Percentiles rank a stretch among this genome's conserved stretches.
These are phyloP conservation scores for Pythium graminicola DNA, from an alignment of 352 stramenopile species.

Conservation along the genomic window DNA sequence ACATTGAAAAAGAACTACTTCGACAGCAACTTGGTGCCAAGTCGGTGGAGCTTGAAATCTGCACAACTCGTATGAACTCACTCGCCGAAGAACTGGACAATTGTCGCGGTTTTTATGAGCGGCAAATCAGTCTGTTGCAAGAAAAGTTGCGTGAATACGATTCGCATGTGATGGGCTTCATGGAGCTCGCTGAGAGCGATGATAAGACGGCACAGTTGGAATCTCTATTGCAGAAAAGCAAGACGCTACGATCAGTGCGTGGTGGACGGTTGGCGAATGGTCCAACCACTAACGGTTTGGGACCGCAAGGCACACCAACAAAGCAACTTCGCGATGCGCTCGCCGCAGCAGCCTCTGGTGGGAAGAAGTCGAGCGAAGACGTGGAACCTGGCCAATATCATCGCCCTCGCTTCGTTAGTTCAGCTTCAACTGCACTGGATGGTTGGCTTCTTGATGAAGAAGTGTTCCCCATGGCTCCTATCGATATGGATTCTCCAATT, in stretches of 20 bases:
- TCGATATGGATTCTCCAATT: constrained; percentile 73
- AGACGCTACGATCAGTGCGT: constrained; percentile 54
- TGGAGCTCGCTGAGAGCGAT: constrained; percentile 39
- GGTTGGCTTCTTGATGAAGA: constrained; percentile 61
- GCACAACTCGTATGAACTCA: constrained; percentile 35
- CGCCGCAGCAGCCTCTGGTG: constrained; percentile 2
- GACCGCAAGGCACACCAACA: constrained; percentile 8
- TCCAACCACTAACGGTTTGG: neutral
- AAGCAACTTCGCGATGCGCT: constrained; percentile 16
- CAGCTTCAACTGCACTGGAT: constrained; percentile 27
- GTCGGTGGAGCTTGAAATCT: constrained; percentile 38
- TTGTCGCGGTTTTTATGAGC: constrained; percentile 50
- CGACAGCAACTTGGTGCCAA: constrained; percentile 48
- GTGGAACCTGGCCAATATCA: constrained; percentile 4
- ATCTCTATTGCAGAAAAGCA: constrained; percentile 42
- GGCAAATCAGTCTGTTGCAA: constrained; percentile 36
- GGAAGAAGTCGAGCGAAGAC: constrained; percentile 8
- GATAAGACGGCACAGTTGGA: constrained; percentile 40
- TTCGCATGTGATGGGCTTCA: constrained; percentile 34
- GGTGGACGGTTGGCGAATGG: constrained; percentile 26
- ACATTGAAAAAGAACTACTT: constrained; percentile 40
- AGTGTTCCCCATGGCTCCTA: constrained; percentile 53
- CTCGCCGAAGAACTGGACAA: constrained; percentile 42
- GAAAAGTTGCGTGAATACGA: constrained; percentile 48
- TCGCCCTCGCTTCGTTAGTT: constrained; percentile 19